Percentiles rank a stretch among this genome's conserved stretches.
phyloP scores from a whole-genome alignment of 768 basidiomycete species.

The Lyophyllum shimeji region DNA sequence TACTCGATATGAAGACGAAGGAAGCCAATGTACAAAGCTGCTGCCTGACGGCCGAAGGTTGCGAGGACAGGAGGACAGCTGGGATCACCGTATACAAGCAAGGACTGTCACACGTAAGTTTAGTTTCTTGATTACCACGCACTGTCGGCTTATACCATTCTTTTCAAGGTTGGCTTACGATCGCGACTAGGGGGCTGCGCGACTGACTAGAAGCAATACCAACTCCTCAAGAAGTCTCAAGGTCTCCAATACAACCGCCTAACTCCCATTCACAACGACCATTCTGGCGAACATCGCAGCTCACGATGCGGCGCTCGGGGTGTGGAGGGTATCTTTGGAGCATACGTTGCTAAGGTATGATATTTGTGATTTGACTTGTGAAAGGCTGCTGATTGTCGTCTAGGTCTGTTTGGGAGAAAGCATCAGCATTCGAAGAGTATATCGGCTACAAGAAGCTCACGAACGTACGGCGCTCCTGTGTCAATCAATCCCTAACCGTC shows the following conservation, averaged over 20 bases:
- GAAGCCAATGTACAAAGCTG: constrained; percentile 99
- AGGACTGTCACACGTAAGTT: constrained; percentile 87
- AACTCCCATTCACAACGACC: constrained; percentile 63
- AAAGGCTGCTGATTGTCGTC: constrained; percentile 1
- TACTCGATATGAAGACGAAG: constrained; percentile 99
- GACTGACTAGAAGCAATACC: constrained; percentile 99
- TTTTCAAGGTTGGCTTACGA: constrained; percentile 87
- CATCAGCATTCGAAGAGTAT: constrained; percentile 93
- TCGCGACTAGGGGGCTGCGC: constrained; percentile 97
- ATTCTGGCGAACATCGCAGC: constrained; percentile 99
- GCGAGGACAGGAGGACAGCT: constrained; percentile 98
- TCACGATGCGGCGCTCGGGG: constrained; percentile 97
- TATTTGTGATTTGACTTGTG: not conserved
- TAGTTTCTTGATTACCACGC: not conserved
- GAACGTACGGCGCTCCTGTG: constrained; percentile 97
- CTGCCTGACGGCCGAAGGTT: constrained; percentile 92
- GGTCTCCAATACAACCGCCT: not conserved
- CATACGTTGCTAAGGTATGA: constrained; percentile 90
- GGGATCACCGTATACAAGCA: constrained; percentile 99
- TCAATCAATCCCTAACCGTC: constrained; percentile 97
- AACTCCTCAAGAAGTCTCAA: constrained; percentile 74
- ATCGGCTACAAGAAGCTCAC: constrained; percentile 97
- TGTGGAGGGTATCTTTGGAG: constrained; percentile 94
- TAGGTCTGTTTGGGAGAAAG: constrained; percentile 97
- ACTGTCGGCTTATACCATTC: constrained; percentile 1